Percentiles rank a stretch among this genome's conserved stretches.
These are phyloP conservation scores for Bullera alba DNA, from an alignment of 768 basidiomycete species.

Conservation along the genomic window DNA sequence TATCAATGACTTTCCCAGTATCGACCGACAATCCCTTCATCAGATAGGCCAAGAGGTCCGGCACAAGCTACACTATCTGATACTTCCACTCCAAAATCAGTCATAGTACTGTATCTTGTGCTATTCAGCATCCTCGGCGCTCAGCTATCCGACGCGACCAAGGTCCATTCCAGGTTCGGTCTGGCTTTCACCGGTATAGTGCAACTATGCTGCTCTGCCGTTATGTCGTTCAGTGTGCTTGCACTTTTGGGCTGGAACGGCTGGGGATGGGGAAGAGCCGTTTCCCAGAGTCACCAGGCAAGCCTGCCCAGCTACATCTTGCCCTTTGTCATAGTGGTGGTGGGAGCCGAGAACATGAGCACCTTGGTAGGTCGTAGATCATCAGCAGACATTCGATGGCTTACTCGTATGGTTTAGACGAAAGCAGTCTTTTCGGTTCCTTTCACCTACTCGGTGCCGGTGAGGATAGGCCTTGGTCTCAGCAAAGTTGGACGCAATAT, in stretches of 20 bases:
- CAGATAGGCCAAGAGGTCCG: not conserved
- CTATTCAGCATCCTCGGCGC: constrained; percentile 29
- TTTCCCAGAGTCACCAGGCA: constrained; percentile 9
- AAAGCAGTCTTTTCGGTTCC: constrained; percentile 35
- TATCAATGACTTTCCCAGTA: not conserved
- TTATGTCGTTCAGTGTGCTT: constrained; percentile 88
- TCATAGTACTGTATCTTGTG: constrained; percentile 29
- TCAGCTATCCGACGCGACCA: constrained; percentile 45
- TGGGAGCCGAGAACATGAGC: constrained; percentile 97
- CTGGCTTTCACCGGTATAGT: constrained; percentile 87
- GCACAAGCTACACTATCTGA: not conserved
- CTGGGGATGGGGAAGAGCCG: constrained; percentile 15
- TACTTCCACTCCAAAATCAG: constrained; percentile 7
- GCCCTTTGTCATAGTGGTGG: constrained; percentile 88
- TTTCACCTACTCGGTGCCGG: constrained; percentile 52
- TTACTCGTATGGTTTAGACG: constrained; percentile 12
- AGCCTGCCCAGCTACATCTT: constrained; percentile 54
- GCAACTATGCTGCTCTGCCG: constrained; percentile 83
- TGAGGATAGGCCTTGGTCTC: constrained; percentile 85
- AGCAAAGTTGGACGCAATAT: constrained; percentile 83
- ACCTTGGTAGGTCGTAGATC: constrained; percentile 70
- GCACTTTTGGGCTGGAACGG: constrained; percentile 65
- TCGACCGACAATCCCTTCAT: not conserved
- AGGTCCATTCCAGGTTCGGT: constrained; percentile 83
- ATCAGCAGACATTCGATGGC: not conserved